Base-by-base conservation (phyloP, 306 rosid genomes). In the Fragaria iinumae region DNA sequence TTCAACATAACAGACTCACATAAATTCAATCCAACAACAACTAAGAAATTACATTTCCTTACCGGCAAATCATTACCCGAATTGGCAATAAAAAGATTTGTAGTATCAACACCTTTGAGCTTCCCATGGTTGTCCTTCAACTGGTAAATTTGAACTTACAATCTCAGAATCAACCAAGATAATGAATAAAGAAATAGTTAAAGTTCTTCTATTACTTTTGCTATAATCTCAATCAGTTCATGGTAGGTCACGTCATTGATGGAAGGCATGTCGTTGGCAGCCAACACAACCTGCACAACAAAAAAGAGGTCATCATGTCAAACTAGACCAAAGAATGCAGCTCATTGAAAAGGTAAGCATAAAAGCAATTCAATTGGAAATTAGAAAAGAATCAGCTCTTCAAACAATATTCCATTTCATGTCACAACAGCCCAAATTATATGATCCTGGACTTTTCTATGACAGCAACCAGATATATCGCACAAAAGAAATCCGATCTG, bases 41-140 rank as follows among this genome's bases (percentile, higher is more conserved):
- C 8, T 11, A 23, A 45, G 20, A 56, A 71, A 16, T 76, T 72
- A n/a, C 57, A 74, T 64, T 79, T 83, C 57, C 96, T 92, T 88
- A 95, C 99, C 67, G 99, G 99, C 78, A 95, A 91, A 87, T 90
- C 99, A 88, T 90, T 95, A 69, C 97, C 97, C 67, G 97, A 92
- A 86, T 89, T 95, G 27, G 96, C 87, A 81, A 95, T 83, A 59
- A 92, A 76, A 76, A 92, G 97, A 62, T 90, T 90, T 74, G 96
- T 82, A 76, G 91, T 27, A 82, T 91, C 89, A 71, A 95, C 92
- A 34, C 97, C 99, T 67, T 81, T 48, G 63, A 95, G 90, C 63
- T 66, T 52, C 68, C 97, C 96, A 41, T 72, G 50, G 60, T 85
- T 87, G 76, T 92, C 99, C 90, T 88, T 95, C 73, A 92, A 85